Evolutionary conservation across 2,329 filamentous ascomycete species (phyloP), one percentile per base, ranked within the genome.

Genomic region (Pseudogymnoascus sp.): DNA sequence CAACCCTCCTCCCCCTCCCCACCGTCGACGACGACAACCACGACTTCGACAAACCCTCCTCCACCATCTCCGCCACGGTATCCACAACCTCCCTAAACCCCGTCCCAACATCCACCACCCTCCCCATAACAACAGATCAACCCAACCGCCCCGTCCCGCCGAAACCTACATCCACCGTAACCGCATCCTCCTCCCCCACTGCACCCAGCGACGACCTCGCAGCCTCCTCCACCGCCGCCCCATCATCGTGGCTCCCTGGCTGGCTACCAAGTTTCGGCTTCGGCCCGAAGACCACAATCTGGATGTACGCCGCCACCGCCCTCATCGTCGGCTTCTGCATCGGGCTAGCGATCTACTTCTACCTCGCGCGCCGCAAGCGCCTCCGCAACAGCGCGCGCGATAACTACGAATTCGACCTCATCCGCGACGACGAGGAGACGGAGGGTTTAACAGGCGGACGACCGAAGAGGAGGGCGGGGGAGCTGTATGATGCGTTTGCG

Each of bases 401-500:
- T 70, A 87, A 88, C 73, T 97, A 97, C 75, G 93, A 97, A 69
- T 99, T 99, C 69, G 92, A 96, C 76, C 87, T 96, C 66, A 82
- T 99, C 59, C 88, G 94, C 69, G 89, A 92, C 63, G 89, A 91
- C 18, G 92, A 96, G 69, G 53, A 59, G 33, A 79, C 82, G 14
- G 80, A 86, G 68, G 80, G 82, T 28, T 73, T 85, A 3, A 78
- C 77, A 62, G 72, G 76, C 6, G 70, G 70, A 64, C 77, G 73
- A 60, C 78, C 78, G 73, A 81, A 76, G 74, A 73, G 79, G 67
- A 79, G 91, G 18, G 94, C 91, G 1, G 92, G 93, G 28, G 93
- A 97, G 77, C 78, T 99, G 50, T 99, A 99, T 74, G 94, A 99
- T 79, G 94, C 94, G 4, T 99, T 99, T 80, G 94, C 94, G 0